Conservation (phyloP, 495 filamentous ascomycete genomes). For the Pseudomonodictys pantanalensis region DNA sequence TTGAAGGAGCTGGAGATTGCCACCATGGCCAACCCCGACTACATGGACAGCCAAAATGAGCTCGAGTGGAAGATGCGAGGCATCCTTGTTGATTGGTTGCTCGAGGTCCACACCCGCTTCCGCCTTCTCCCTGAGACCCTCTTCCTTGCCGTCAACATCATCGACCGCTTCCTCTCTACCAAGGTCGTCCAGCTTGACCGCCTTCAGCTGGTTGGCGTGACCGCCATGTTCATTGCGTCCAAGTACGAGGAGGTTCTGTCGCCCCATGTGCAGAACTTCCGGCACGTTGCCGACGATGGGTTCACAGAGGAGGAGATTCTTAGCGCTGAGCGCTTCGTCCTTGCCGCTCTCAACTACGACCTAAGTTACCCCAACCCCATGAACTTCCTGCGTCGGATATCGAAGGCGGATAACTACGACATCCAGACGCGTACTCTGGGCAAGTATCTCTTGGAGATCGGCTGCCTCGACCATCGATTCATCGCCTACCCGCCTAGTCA, state of each 20-base stretch:
- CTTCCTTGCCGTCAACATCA: conserved; percentile 95
- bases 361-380: conserved; percentile 98
- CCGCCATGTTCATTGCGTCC: conserved; percentile 98
- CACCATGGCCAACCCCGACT: conserved; percentile 84
- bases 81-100: conserved; percentile 96
- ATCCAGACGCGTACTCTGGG: conserved; percentile 94
- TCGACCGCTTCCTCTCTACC: conserved; percentile 91
- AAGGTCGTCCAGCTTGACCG: conserved; percentile 94
- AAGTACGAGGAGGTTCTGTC: conserved; percentile 99
- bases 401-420: conserved; percentile 97
- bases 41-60: conserved; percentile 90
- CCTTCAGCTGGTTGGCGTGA: conserved; percentile 92
- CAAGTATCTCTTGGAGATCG: conserved; percentile 99
- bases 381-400: conserved; percentile 98
- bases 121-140: conserved; percentile 95
- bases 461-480: conserved; percentile 88
- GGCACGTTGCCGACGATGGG: conserved; percentile 92
- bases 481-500: conserved; percentile 83
- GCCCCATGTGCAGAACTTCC: conserved; percentile 94
- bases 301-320: conserved; percentile 95
- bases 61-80: conserved; percentile 98
- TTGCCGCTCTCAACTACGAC: conserved; percentile 89
- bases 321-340: conserved; percentile 91
- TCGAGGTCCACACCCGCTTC: conserved; percentile 97
- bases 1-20: conserved; percentile 78